These are phyloP conservation scores for Ceratobasidium sp. DNA, from an alignment of 1,284 basidiomycete genomes.

Conservation along the genomic window DNA sequence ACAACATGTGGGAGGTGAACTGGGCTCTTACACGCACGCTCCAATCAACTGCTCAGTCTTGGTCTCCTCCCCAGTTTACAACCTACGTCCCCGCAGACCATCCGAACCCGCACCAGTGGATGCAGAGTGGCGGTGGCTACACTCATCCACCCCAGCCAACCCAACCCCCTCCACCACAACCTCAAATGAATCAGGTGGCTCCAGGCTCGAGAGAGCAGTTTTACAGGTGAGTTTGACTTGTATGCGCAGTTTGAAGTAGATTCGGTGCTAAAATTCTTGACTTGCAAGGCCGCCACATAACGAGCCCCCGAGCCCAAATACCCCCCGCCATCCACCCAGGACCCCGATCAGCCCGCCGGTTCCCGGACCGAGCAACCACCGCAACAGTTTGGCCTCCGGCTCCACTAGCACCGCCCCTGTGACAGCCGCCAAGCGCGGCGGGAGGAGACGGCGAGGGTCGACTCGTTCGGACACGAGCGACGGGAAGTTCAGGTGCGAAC, in stretches of 20 bases:
- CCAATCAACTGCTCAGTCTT: constrained; percentile 10
- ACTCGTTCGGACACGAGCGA: background rate
- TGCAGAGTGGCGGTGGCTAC: constrained; percentile 11
- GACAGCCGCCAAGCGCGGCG: background rate
- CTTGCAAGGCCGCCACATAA: constrained; percentile 2
- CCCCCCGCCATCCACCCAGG: background rate
- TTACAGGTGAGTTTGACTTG: too few species aligned
- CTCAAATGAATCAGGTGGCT: too few species aligned
- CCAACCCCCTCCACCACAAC: background rate
- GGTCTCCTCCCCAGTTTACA: constrained; percentile 13
- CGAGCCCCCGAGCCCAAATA: background rate
- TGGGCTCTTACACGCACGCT: background rate
- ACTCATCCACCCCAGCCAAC: background rate
- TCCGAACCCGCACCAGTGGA: constrained; percentile 4
- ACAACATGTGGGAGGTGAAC: constrained; percentile 32
- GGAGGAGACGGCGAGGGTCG: background rate
- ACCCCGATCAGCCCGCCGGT: background rate
- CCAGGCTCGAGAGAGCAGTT: too few species aligned
- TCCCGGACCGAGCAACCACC: constrained; percentile 4
- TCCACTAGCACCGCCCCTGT: background rate
- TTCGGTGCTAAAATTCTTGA: background rate
- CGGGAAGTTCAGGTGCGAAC: background rate
- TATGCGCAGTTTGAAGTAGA: too few species aligned
- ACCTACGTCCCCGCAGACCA: constrained; percentile 5
- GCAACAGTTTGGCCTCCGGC: too few species aligned